Conservation (phyloP, 2,329 filamentous ascomycete genomes). For the Penicillium polonicum region DNA sequence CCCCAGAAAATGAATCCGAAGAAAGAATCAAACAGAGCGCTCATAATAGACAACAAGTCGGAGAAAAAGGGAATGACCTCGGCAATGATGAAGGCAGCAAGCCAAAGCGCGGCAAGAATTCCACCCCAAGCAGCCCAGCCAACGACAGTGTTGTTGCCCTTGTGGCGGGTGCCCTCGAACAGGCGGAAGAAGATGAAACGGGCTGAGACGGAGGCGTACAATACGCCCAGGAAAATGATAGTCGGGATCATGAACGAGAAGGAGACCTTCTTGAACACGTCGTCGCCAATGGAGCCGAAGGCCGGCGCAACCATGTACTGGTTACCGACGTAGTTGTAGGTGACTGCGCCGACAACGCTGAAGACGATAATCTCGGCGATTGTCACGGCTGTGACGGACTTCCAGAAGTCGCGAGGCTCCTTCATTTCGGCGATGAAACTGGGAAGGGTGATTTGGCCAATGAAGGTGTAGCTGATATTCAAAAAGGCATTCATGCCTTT, state of each 20-base stretch:
- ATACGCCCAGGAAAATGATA: slow-evolving; percentile 83
- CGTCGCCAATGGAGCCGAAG: slow-evolving; percentile 75
- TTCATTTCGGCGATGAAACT: slow-evolving; percentile 97
- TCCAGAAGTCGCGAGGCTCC: slow-evolving; percentile 77
- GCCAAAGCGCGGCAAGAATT: slow-evolving; percentile 67
- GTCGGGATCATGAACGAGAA: slow-evolving; percentile 97
- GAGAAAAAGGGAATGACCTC: slow-evolving; percentile 93
- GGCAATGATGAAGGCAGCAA: slow-evolving; percentile 87
- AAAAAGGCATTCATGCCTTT: slow-evolving; percentile 82
- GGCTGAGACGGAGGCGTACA: slow-evolving; percentile 86
- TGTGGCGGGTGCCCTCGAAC: slow-evolving; percentile 76
- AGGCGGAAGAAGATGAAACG: slow-evolving; percentile 90
- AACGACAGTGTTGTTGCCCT: slow-evolving; percentile 73
- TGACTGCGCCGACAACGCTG: slow-evolving; percentile 73
- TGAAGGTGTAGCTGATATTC: slow-evolving; percentile 95
- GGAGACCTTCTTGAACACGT: slow-evolving; percentile 77
- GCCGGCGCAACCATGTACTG: slow-evolving; percentile 86
- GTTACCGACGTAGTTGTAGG: slow-evolving; percentile 85
- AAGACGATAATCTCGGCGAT: slow-evolving; percentile 86
- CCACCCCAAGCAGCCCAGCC: slow-evolving; percentile 78
- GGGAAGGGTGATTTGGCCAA: slow-evolving; percentile 89
- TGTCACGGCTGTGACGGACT: slow-evolving; percentile 87
- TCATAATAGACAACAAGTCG: slow-evolving; percentile 59
- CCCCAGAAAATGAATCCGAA: slow-evolving; percentile 84
- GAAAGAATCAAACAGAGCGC: slow-evolving; percentile 77